These are phyloP conservation scores for Linum trigynum DNA, from an alignment of 345 rosid species.

Conservation along the genomic window DNA sequence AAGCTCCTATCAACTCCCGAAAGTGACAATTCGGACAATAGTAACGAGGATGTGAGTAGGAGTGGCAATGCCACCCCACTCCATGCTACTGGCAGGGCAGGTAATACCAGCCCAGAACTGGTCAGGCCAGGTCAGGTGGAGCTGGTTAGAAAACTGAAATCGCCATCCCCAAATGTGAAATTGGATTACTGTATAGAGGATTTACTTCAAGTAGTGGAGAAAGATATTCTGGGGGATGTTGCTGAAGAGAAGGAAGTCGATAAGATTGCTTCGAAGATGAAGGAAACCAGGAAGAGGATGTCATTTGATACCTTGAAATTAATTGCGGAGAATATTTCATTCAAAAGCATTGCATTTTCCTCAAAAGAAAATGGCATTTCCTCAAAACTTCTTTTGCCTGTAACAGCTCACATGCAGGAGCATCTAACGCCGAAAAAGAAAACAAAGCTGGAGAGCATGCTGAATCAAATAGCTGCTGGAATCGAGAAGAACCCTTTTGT, in stretches of 20 bases:
- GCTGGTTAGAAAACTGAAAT: no score
- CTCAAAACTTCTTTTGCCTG: constrained; percentile 51
- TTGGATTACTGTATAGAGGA: constrained; percentile 78
- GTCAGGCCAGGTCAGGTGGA: no score
- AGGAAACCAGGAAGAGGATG: constrained; percentile 62
- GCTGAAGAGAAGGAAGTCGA: constrained; percentile 86
- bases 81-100: no score
- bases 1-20: constrained; percentile 34
- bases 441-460: constrained; percentile 60
- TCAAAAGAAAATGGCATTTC: no score
- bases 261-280: constrained; percentile 80
- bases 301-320: constrained; percentile 68
- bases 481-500: constrained; percentile 72
- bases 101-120: no score
- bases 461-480: constrained; percentile 64
- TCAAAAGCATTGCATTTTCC: constrained; percentile 43
- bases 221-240: constrained; percentile 80
- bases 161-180: constrained; percentile 21
- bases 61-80: no score
- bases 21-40: neutral
- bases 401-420: constrained; percentile 49
- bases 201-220: constrained; percentile 62
- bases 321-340: constrained; percentile 63
- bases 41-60: no score
- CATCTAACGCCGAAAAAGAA: constrained; percentile 68